Conservation (phyloP, 202 grass and related monocot genomes). For the Schoenoplectus tabernaemontani region DNA sequence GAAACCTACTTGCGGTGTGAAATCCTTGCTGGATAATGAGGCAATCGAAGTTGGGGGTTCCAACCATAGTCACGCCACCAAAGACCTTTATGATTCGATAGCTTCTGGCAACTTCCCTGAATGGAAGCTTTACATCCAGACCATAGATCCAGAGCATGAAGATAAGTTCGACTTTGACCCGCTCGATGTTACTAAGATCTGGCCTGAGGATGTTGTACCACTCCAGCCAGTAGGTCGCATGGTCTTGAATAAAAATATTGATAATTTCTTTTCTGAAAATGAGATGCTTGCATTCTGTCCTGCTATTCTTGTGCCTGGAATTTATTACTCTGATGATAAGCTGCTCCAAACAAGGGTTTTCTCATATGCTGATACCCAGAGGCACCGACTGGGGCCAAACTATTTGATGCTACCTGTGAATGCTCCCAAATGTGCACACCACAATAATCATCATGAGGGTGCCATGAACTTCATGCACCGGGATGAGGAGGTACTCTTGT, state of each 20-base stretch:
- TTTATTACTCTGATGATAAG: constrained; percentile 92
- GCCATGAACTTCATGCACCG: constrained; percentile 92
- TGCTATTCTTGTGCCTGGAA: constrained; percentile 66
- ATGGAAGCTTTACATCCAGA: constrained; percentile 85
- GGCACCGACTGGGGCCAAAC: constrained; percentile 71
- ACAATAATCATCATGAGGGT: constrained; percentile 79
- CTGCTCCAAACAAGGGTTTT: constrained; percentile 86
- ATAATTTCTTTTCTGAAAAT: constrained; percentile 88
- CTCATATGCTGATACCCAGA: constrained; percentile 87
- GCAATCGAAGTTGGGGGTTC: constrained; percentile 71
- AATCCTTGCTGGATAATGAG: constrained; percentile 72
- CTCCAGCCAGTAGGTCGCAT: constrained; percentile 81
- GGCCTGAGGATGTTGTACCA: constrained; percentile 81
- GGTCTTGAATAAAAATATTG: constrained; percentile 88
- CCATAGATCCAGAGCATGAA: constrained; percentile 58
- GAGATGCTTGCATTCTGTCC: constrained; percentile 91
- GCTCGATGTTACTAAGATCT: constrained; percentile 88
- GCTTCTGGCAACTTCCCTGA: constrained; percentile 67
- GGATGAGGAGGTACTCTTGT: constrained; percentile 63
- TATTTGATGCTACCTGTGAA: constrained; percentile 81
- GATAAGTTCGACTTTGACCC: constrained; percentile 75
- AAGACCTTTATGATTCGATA: constrained; percentile 72
- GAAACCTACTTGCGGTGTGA: constrained; percentile 85
- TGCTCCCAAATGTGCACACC: constrained; percentile 60
- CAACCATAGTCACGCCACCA: constrained; percentile 80